Conservation (phyloP, 345 rosid species). For the Citrus hindsii region DNA sequence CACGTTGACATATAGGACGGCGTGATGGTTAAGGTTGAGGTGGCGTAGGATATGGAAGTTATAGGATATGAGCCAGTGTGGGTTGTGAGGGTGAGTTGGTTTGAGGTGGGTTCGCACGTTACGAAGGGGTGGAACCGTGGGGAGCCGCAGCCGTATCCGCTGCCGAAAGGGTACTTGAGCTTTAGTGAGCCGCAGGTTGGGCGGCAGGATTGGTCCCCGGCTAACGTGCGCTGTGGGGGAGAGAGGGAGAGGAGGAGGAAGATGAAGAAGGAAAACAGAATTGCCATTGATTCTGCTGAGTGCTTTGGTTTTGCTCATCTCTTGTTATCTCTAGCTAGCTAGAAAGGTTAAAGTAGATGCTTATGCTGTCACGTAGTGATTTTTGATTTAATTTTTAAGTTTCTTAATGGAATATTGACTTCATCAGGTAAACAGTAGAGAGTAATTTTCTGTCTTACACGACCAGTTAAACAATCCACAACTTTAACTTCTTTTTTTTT, state of each 20-base stretch:
- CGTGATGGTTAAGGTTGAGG: conserved; percentile 32
- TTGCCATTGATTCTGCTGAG: background rate
- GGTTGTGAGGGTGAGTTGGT: conserved; percentile 35
- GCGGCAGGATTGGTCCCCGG: conserved; percentile 22
- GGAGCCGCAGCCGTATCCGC: conserved; percentile 48
- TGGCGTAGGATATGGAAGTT: conserved; percentile 38
- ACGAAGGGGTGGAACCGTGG: conserved; percentile 39
- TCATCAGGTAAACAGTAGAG: too few relatives aligned
- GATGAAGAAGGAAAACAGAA: conserved; percentile 5
- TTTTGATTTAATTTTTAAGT: too few relatives aligned
- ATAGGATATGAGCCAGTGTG: conserved; percentile 49
- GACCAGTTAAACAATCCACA: too few relatives aligned
- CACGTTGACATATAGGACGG: conserved; percentile 48
- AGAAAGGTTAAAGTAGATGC: background rate
- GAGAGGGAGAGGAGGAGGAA: conserved; percentile 2
- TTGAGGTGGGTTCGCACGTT: conserved; percentile 22
- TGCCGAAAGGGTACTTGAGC: conserved; percentile 52
- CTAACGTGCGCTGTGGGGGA: background rate
- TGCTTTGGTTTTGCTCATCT: background rate
- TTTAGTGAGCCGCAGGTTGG: conserved; percentile 36
- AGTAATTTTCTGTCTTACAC: too few relatives aligned
- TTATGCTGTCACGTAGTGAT: background rate
- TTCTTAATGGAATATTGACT: too few relatives aligned
- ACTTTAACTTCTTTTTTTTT: too few relatives aligned
- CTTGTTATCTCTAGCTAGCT: background rate